Base-by-base conservation (phyloP, 371 early-diverging fungal genomes). In the Circinella minor region DNA sequence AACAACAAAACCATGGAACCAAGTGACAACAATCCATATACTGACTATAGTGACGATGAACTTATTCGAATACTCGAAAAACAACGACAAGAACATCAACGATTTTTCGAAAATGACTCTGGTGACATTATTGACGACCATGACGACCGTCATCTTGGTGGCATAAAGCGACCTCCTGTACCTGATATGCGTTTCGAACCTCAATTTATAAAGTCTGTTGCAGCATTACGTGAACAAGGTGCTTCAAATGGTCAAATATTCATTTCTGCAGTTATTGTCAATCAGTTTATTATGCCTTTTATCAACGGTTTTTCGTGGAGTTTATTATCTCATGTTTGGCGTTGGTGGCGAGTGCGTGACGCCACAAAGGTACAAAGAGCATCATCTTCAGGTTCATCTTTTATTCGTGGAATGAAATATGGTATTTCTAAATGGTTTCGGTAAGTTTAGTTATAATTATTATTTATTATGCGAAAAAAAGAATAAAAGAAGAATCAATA, bases 111-210 rank as follows among this genome's bases (percentile, higher is more conserved):
- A 34, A 62, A 65, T 10, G 27, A 27, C 27, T 27, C 27, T 27
- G 72, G 67, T 17, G 66, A 71, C 4, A 59, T 36, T 18, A 34
- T 68, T 9, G 43, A 43, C 47, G 74, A 74, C 64, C 70, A 66
- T 48, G 51, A 65, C 55, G 54, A 46, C 67, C 71, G 65, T n/a
- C 63, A 47, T 54, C 27, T 43, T 39, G 34, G 67, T 39, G 59
- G 66, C 63, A 34, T 66, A 65, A 63, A 65, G 13, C 70, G 74
- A 20, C 85, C 82, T 18, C 72, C 79, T 34, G 70, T 85, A 18
- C 85, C 85, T 3, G 85, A 85, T n/a, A 73, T 82, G 75, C 78
- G 85, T 0, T 85, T 79, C 27, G 85, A 81, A 46, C 73, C 77
- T 13, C 82, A 82, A 54, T 77, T 85, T 60, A 74, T 78, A 46